Conservation (phyloP, 257 asterid species). For the Nicotiana tabacum region DNA sequence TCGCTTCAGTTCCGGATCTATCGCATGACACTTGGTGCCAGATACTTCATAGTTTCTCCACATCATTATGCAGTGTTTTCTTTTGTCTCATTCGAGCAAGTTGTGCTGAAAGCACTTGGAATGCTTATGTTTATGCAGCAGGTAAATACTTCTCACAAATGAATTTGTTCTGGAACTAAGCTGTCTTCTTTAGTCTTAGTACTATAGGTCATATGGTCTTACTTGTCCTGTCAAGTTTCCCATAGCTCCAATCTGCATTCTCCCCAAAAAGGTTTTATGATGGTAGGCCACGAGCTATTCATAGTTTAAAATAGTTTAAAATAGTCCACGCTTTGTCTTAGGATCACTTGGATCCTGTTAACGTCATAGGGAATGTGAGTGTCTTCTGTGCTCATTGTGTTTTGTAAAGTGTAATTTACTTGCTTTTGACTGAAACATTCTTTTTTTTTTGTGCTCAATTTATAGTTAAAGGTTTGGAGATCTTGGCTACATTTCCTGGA, state of each 20-base stretch:
- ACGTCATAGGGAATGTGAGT: not conserved
- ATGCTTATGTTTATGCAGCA: slow-evolving; percentile 44
- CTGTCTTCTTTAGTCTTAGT: slow-evolving; percentile 1
- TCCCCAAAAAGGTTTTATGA: not conserved
- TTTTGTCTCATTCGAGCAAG: slow-evolving; percentile 38
- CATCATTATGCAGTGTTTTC: slow-evolving; percentile 42
- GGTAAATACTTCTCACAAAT: slow-evolving; percentile 34
- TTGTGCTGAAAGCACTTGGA: slow-evolving; percentile 33
- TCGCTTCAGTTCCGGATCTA: slow-evolving; percentile 23
- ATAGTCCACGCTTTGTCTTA: not conserved
- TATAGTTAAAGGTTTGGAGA: slow-evolving; percentile 85
- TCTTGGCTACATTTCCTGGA: slow-evolving; percentile 77
- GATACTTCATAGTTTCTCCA: slow-evolving; percentile 45
- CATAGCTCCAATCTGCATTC: not conserved
- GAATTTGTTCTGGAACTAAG: not conserved
- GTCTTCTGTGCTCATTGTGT: not conserved
- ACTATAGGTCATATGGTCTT: not conserved
- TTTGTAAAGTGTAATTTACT: not conserved
- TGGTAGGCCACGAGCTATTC: not conserved
- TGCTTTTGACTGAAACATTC: not conserved
- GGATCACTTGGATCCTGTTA: not conserved
- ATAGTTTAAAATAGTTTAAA: not conserved
- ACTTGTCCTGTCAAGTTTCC: not conserved
- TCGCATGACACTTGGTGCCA: slow-evolving; percentile 38
- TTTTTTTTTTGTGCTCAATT: not conserved